These are phyloP conservation scores for Cynanchum wilfordii DNA, from an alignment of 257 asterid species.

Conservation along the genomic window DNA sequence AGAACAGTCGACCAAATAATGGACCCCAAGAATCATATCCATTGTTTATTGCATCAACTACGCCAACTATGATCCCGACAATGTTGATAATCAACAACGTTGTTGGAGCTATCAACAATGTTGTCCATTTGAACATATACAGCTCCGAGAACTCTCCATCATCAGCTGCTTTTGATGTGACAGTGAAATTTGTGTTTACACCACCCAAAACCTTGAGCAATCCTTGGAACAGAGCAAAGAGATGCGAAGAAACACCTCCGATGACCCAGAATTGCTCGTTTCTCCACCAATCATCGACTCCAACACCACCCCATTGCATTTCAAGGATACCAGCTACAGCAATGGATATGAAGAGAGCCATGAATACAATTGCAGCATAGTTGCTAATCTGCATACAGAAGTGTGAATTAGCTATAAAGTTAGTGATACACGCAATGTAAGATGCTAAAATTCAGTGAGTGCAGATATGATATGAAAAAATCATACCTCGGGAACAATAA, in stretches of 20 bases:
- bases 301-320: constrained; percentile 96
- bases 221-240: constrained; percentile 85
- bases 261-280: constrained; percentile 98
- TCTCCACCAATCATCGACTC: constrained; percentile 96
- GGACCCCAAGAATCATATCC: constrained; percentile 98
- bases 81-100: constrained; percentile 67
- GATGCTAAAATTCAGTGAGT: neutral
- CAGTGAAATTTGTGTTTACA: constrained; percentile 73
- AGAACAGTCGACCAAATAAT: constrained; percentile 63
- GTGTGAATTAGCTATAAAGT: neutral
- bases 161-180: constrained; percentile 84
- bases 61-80: constrained; percentile 68
- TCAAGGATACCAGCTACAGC: constrained; percentile 82
- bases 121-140: constrained; percentile 80
- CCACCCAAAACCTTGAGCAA: constrained; percentile 83
- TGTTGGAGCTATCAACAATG: constrained; percentile 66
- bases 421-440: neutral
- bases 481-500: constrained; percentile 88
- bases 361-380: constrained; percentile 71
- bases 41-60: constrained; percentile 71
- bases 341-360: constrained; percentile 72
- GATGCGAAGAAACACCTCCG: constrained; percentile 80
- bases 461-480: neutral
- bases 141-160: constrained; percentile 72
- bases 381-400: constrained; percentile 61